Conservation (phyloP, 768 basidiomycete species). For the Naganishia onofrii region DNA sequence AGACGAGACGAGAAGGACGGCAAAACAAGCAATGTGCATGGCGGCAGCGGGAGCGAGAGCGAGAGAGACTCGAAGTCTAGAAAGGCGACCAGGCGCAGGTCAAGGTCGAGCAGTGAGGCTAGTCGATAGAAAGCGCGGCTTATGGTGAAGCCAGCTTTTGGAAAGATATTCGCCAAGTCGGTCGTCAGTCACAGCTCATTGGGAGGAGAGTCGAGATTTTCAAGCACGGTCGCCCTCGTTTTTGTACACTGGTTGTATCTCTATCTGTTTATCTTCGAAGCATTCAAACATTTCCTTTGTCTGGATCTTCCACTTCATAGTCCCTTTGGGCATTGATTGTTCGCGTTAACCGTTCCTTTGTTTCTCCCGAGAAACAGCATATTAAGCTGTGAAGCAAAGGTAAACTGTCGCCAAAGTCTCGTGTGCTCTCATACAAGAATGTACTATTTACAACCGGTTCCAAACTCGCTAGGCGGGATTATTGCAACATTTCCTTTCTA, state of each 20-base stretch:
- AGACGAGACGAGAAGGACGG: not conserved
- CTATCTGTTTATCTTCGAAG: not conserved
- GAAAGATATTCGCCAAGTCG: not conserved
- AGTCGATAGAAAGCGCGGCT: not conserved
- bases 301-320: not conserved
- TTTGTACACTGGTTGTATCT: not conserved
- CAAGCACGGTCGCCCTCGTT: not conserved
- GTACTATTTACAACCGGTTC: conserved; percentile 13
- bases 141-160: not conserved
- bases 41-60: not conserved
- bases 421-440: not conserved
- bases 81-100: not conserved
- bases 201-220: too few species aligned
- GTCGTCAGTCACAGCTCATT: too few species aligned
- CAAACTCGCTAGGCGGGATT: not conserved
- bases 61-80: too few species aligned
- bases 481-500: conserved; percentile 16
- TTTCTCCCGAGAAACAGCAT: not conserved
- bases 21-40: not conserved
- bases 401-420: not conserved
- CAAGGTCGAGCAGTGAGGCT: conserved; percentile 2
- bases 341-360: not conserved
- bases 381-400: not conserved
- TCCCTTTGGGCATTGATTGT: not conserved
- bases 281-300: not conserved